These are phyloP conservation scores for Chlorophyllum brunneum DNA, from an alignment of 768 basidiomycete species.

Conservation along the genomic window DNA sequence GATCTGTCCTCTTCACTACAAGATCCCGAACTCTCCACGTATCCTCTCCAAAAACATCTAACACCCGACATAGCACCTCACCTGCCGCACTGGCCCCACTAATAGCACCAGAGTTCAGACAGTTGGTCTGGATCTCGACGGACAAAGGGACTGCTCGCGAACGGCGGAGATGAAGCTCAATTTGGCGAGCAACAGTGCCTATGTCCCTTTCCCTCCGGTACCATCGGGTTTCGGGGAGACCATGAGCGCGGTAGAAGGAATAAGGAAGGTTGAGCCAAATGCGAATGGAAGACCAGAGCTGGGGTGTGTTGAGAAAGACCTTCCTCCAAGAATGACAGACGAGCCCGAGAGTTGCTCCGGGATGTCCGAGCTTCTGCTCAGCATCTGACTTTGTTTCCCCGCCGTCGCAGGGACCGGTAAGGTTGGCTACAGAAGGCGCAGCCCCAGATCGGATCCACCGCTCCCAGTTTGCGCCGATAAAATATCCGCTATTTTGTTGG, in stretches of 20 bases:
- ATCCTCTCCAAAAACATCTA: slow-evolving; percentile 1
- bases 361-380: slow-evolving; percentile 10
- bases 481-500: slow-evolving; percentile 12
- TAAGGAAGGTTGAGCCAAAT: slow-evolving; percentile 12
- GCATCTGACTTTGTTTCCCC: not conserved
- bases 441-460: slow-evolving; percentile 7
- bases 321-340: slow-evolving; percentile 10
- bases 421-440: not conserved
- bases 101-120: not conserved
- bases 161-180: slow-evolving; percentile 6
- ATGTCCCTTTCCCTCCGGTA: slow-evolving; percentile 8
- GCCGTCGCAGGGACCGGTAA: not conserved
- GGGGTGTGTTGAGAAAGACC: slow-evolving; percentile 8
- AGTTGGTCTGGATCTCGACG: slow-evolving; percentile 11
- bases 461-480: slow-evolving; percentile 11
- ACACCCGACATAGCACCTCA: slow-evolving; percentile 3
- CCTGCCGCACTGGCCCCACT: not conserved
- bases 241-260: slow-evolving; percentile 2
- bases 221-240: not conserved
- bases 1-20: slow-evolving; percentile 10
- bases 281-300: slow-evolving; percentile 11
- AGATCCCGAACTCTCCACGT: slow-evolving; percentile 6
- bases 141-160: slow-evolving; percentile 10
- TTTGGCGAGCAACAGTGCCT: slow-evolving; percentile 1
- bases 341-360: slow-evolving; percentile 9